Evolutionary conservation across 169 alveolate genomes (phyloP).

Genomic region (Perkinsus chesapeaki): DNA sequence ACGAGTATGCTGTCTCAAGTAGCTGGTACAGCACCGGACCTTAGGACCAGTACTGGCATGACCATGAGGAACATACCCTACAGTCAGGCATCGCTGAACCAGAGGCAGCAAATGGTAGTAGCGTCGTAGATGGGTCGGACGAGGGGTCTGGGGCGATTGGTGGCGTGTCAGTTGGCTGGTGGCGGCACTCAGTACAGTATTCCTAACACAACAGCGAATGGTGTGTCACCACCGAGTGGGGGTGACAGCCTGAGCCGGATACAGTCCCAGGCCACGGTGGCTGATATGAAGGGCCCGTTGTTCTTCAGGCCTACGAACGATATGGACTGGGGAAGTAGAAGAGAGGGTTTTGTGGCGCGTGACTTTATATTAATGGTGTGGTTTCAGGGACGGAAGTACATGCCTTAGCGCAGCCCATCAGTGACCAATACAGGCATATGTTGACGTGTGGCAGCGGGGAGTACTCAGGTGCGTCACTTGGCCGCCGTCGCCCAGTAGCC

Average conservation of each 20-base stretch:
- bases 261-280: background rate
- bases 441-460: background rate
- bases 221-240: background rate
- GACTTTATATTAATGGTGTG: background rate
- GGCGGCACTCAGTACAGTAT: background rate
- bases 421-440: background rate
- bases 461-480: background rate
- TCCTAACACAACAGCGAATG: background rate
- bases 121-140: background rate
- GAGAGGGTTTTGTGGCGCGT: background rate
- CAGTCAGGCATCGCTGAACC: background rate
- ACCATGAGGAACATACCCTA: background rate
- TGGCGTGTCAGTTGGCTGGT: background rate
- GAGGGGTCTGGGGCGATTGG: background rate
- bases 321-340: background rate
- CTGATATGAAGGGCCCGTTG: background rate
- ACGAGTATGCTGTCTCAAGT: background rate
- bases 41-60: background rate
- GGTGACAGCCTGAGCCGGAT: background rate
- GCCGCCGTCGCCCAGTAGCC: background rate
- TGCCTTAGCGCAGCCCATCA: background rate
- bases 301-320: background rate
- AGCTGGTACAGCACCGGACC: background rate
- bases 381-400: background rate
- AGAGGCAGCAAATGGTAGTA: background rate